phyloP scores from a whole-genome alignment of 1,284 basidiomycete genomes.

The Ganoderma sinense region DNA sequence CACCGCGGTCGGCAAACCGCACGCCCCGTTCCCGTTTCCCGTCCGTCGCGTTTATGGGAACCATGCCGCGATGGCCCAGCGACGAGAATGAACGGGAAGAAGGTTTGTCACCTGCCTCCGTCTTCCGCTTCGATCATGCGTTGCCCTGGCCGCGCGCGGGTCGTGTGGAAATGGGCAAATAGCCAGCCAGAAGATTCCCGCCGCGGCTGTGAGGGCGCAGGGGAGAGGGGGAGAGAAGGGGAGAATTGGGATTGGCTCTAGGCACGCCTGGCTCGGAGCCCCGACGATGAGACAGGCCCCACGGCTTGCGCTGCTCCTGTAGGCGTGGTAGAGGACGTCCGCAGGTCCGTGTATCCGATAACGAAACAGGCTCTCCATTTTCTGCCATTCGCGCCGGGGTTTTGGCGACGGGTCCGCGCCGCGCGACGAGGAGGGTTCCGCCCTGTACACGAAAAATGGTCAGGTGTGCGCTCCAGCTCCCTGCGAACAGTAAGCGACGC shows the following conservation, averaged over 20 bases:
- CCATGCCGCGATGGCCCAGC: conserved; percentile 20
- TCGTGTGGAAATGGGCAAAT: conserved; percentile 23
- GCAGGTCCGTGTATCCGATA: conserved; percentile 27
- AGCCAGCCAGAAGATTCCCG: conserved; percentile 22
- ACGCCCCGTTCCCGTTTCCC: conserved; percentile 16
- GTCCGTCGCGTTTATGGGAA: conserved; percentile 21
- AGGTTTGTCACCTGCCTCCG: conserved; percentile 22
- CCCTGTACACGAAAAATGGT: conserved; percentile 15
- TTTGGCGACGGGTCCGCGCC: conserved; percentile 7
- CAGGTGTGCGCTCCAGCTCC: conserved; percentile 24
- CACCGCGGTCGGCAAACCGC: conserved; percentile 24
- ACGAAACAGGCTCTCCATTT: conserved; percentile 17
- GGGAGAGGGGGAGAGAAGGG: conserved; percentile 2
- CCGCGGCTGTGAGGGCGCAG: conserved; percentile 15
- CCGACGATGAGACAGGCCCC: conserved; percentile 18
- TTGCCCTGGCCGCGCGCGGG: conserved; percentile 14
- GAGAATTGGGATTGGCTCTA: conserved; percentile 18
- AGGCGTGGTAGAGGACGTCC: conserved; percentile 22
- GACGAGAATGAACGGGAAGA: conserved; percentile 17
- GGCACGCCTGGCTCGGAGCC: conserved; percentile 22
- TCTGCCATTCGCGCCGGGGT: conserved; percentile 18
- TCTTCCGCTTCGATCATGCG: conserved; percentile 22
- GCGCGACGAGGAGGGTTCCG: conserved; percentile 10
- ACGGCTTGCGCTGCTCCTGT: conserved; percentile 13
- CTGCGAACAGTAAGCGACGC: conserved; percentile 20